Base-by-base conservation (phyloP, 2,329 filamentous ascomycete species). In the Fusarium mangiferae region DNA sequence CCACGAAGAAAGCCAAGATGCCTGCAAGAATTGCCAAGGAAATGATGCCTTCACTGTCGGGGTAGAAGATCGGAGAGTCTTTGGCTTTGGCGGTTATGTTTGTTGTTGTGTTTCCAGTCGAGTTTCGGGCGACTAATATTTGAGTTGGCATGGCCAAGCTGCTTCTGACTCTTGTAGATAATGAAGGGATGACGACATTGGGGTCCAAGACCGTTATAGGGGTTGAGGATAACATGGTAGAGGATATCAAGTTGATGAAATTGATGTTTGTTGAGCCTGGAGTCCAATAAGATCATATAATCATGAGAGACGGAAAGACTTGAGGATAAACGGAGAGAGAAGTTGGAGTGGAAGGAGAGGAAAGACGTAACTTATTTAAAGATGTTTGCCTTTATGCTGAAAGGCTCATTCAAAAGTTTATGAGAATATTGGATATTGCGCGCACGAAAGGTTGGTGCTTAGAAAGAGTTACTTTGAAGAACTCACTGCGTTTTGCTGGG, bases 21-120 rank as follows among this genome's bases (percentile, higher is more conserved):
- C 67, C 7, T 6, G 46, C 44, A 14, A 77, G 41, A 20, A 76
- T 62, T 7, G 26, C 38, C 33, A 59, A 64, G 18, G 73, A 38
- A 33, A 74, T 66, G 38, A 65, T 44, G 6, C 67, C 54, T 1
- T 56, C 48, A 14, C 9, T 57, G 10, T 61, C 28, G 10, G 30
- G 7, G 10, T 42, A 11, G 36, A 57, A 57, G 55, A 48, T 70
- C 38, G 14, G 36, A n/a, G 15, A 28, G 36, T 55, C 35, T 22
- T 20, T 3, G 8, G 24, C n/a, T 26, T 54, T 28, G 7, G 39
- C 8, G 26, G 41, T 22, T 6, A 36, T 14, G 17, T 22, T 49
- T 6, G 6, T 20, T 12, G 7, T 10, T 35, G 33, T 59, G 38
- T 42, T 24, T 28, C 3, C 28, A 30, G 28, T 30, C 28, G 28